Conservation (phyloP, 2,329 filamentous ascomycete genomes). For the Penicillium palitans region DNA sequence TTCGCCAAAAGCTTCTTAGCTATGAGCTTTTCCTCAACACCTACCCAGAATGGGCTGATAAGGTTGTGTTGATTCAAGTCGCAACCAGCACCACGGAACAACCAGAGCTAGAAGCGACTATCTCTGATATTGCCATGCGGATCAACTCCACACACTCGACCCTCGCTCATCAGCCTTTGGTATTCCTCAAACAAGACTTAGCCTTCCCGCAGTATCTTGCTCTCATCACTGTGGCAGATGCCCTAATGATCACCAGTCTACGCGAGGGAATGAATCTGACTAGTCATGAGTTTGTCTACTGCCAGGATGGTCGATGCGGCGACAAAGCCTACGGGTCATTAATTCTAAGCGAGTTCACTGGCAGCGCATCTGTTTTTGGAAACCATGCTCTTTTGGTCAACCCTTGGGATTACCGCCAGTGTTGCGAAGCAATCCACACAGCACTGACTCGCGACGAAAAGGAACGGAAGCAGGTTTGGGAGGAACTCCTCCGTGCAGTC, state of each 20-base stretch:
- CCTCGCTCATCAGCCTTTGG: slow-evolving; percentile 84
- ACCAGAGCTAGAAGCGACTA: slow-evolving; percentile 79
- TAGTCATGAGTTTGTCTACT: slow-evolving; percentile 89
- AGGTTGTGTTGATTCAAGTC: slow-evolving; percentile 88
- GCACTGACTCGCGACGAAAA: slow-evolving; percentile 77
- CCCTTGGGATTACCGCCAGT: slow-evolving; percentile 91
- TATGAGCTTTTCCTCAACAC: slow-evolving; percentile 94
- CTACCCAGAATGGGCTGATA: slow-evolving; percentile 84
- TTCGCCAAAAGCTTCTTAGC: slow-evolving; percentile 87
- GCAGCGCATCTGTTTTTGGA: slow-evolving; percentile 81
- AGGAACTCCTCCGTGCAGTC: slow-evolving; percentile 69
- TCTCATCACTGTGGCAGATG: slow-evolving; percentile 83
- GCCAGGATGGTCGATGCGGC: slow-evolving; percentile 76
- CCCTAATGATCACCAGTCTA: slow-evolving; percentile 89
- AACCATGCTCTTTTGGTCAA: slow-evolving; percentile 83
- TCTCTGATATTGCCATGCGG: slow-evolving; percentile 90
- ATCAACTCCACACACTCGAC: slow-evolving; percentile 92
- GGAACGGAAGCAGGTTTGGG: slow-evolving; percentile 75
- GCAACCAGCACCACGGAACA: slow-evolving; percentile 88
- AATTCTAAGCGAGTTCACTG: slow-evolving; percentile 93
- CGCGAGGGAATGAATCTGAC: slow-evolving; percentile 98
- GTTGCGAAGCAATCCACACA: slow-evolving; percentile 78
- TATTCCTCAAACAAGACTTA: slow-evolving; percentile 94
- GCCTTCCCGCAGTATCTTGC: slow-evolving; percentile 92
- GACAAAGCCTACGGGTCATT: slow-evolving; percentile 82